Conservation (phyloP, 2,329 filamentous ascomycete species). For the Bipolaris zeicola region DNA sequence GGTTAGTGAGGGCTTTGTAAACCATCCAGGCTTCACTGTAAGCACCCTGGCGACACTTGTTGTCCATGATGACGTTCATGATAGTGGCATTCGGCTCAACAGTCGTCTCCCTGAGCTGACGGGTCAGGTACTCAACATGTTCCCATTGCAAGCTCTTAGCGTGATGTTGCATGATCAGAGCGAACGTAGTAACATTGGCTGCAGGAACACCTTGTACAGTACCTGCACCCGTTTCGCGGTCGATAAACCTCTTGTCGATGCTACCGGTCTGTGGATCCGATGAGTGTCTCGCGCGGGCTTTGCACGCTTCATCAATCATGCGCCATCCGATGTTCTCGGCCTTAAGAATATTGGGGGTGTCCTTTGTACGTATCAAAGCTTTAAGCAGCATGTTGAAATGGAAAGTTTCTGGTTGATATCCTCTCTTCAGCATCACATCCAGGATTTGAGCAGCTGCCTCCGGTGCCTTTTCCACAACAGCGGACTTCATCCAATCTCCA, state of each 20-base stretch:
- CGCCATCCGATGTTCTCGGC: slow-evolving; percentile 46
- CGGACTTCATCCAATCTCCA: slow-evolving; percentile 84
- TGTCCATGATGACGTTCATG: slow-evolving; percentile 45
- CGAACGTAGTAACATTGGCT: slow-evolving; percentile 41
- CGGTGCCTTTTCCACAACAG: slow-evolving; percentile 67
- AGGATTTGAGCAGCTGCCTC: slow-evolving; percentile 75
- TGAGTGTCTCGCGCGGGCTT: neutral
- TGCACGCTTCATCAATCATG: slow-evolving; percentile 39
- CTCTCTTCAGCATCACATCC: slow-evolving; percentile 73
- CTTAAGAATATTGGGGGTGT: slow-evolving; percentile 27
- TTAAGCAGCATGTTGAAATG: slow-evolving; percentile 84
- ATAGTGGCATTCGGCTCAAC: slow-evolving; percentile 32
- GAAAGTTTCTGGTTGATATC: slow-evolving; percentile 70
- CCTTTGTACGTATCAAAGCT: slow-evolving; percentile 67
- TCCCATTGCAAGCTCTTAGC: slow-evolving; percentile 37
- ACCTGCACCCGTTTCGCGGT: neutral
- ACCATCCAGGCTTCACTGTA: slow-evolving; percentile 37
- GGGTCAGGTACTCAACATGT: slow-evolving; percentile 41
- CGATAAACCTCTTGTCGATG: slow-evolving; percentile 5
- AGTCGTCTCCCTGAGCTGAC: slow-evolving; percentile 28
- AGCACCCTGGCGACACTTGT: slow-evolving; percentile 35
- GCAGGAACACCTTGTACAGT: slow-evolving; percentile 23
- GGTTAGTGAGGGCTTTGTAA: slow-evolving; percentile 37
- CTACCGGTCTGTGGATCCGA: neutral
- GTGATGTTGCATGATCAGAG: slow-evolving; percentile 41